Evolutionary conservation across 73 alveolate species (phyloP).

Genomic region (Uronychia setigera): DNA sequence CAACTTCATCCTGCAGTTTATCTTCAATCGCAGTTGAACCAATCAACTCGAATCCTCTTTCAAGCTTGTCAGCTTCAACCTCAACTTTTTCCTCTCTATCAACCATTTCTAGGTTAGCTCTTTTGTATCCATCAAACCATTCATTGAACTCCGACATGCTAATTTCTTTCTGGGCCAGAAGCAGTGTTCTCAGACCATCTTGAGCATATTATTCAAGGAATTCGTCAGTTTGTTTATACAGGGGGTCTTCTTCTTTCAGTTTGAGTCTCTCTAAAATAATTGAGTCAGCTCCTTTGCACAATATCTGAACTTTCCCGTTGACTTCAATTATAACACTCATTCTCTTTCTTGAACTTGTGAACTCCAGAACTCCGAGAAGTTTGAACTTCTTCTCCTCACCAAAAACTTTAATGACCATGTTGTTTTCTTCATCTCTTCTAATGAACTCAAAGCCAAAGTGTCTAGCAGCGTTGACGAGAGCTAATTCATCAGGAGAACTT

Average conservation of each 20-base stretch:
- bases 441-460: conserved; percentile 79
- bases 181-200: conserved; percentile 93
- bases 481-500: conserved; percentile 95
- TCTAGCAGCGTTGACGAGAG: conserved; percentile 90
- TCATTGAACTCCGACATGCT: conserved; percentile 76
- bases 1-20: conserved; percentile 87
- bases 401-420: conserved; percentile 42
- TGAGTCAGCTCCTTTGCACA: conserved; percentile 95
- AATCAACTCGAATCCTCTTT: conserved; percentile 77
- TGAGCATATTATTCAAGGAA: conserved; percentile 84
- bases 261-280: conserved; percentile 56
- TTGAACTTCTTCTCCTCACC: conserved; percentile 54
- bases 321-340: conserved; percentile 88
- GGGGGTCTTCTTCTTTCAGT: conserved; percentile 11
- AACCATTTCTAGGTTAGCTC: conserved; percentile 59
- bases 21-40: conserved; percentile 97
- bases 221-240: conserved; percentile 47
- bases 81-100: conserved; percentile 80
- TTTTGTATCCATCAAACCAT: conserved; percentile 76
- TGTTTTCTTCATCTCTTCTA: conserved; percentile 86
- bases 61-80: conserved; percentile 76
- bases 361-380: conserved; percentile 83
- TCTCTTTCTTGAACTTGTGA: conserved; percentile 94
- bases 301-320: conserved; percentile 74
- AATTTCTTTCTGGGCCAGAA: conserved; percentile 87